phyloP scores from a whole-genome alignment of 371 early-diverging fungal species.

The Mortierella polycephala region DNA sequence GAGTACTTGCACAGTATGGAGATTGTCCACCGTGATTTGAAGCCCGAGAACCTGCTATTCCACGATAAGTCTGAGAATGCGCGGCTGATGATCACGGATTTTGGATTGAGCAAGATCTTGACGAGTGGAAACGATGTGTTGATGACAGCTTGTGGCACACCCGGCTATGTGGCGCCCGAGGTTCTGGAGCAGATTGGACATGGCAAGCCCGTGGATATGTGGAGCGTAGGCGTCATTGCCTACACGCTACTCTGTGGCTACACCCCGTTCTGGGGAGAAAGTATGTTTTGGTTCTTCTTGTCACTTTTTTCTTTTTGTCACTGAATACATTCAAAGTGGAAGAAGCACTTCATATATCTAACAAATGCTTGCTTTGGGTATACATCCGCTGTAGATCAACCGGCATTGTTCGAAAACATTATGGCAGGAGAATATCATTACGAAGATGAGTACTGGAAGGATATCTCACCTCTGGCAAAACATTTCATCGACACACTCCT shows the following conservation, averaged over 20 bases:
- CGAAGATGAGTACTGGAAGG: conserved; percentile 82
- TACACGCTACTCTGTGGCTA: conserved; percentile 88
- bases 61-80: conserved; percentile 61
- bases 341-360: neutral
- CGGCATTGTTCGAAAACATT: conserved; percentile 67
- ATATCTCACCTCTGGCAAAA: conserved; percentile 68
- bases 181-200: conserved; percentile 77
- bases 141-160: conserved; percentile 86
- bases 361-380: neutral
- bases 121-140: conserved; percentile 72
- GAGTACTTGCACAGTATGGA: conserved; percentile 82
- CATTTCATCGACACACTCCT: conserved; percentile 80
- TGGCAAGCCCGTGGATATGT: conserved; percentile 83
- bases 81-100: conserved; percentile 77
- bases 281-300: conserved; percentile 9
- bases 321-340: neutral
- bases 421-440: conserved; percentile 74
- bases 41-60: conserved; percentile 85
- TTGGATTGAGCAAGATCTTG: conserved; percentile 81
- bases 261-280: conserved; percentile 86
- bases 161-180: conserved; percentile 91
- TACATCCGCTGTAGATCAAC: conserved; percentile 55
- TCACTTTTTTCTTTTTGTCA: neutral
- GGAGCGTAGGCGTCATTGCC: conserved; percentile 91
- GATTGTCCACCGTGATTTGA: conserved; percentile 90